Evolutionary conservation across 2,329 filamentous ascomycete species (phyloP).

Genomic region (Sarocladium brachiariae): DNA sequence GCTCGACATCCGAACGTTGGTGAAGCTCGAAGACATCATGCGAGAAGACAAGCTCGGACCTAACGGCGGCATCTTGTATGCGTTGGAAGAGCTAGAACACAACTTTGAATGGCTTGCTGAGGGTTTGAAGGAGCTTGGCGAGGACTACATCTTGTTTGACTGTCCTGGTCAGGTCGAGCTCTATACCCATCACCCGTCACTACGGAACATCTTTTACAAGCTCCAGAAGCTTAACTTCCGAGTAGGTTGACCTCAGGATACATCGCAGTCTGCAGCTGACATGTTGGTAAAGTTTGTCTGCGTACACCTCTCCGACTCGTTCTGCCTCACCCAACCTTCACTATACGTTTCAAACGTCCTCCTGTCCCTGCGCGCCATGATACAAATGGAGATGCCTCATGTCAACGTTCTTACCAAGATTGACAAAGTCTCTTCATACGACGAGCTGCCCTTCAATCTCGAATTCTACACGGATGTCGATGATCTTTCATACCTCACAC

Average conservation of each 20-base stretch:
- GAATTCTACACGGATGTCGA: constrained; percentile 98
- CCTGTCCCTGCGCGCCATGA: constrained; percentile 89
- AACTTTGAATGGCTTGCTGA: constrained; percentile 90
- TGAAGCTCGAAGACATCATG: constrained; percentile 95
- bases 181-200: constrained; percentile 88
- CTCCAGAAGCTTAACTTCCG: constrained; percentile 93
- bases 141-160: constrained; percentile 93
- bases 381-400: constrained; percentile 95
- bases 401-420: constrained; percentile 97
- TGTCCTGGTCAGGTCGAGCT: constrained; percentile 96
- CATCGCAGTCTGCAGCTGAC: constrained; percentile 20
- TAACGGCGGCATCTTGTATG: constrained; percentile 88
- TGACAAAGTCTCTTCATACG: constrained; percentile 82
- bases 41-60: constrained; percentile 81
- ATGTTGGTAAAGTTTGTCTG: constrained; percentile 67
- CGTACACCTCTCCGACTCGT: constrained; percentile 88
- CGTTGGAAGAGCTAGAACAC: constrained; percentile 87
- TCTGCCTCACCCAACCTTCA: constrained; percentile 86
- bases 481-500: constrained; percentile 77
- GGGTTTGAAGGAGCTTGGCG: constrained; percentile 69
- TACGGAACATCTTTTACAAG: constrained; percentile 86
- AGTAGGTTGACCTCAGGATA: constrained; percentile 45
- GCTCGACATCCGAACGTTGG: constrained; percentile 80
- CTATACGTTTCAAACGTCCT: constrained; percentile 93
- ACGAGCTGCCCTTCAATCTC: constrained; percentile 85